Evolutionary conservation across 1,284 basidiomycete species (phyloP), one percentile per base, ranked within the genome.

Genomic region (Phylloporus sp.): DNA sequence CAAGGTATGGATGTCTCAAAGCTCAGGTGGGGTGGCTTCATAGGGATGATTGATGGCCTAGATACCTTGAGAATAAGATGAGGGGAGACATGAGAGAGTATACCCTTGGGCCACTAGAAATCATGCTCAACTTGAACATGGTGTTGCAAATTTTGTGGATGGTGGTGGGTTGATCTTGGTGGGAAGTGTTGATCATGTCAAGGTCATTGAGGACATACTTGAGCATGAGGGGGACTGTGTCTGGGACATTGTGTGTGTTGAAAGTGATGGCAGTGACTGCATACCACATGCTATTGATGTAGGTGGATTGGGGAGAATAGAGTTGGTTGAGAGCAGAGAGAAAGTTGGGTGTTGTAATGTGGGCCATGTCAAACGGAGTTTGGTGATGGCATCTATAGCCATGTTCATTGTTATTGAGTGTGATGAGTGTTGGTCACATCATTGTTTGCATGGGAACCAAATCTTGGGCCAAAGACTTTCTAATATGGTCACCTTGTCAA

Each of bases 111-210:
- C 70, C 86, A 20, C 89, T 89, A 67, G 81, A 81, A 25, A 85
- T 82, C 70, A 88, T 74, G 11, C 86, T 88, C 12, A 84, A 82
- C 72, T 89, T 89, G 77, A 90, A 85, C 11, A 90, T 68, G 1
- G 84, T 84, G 67, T 90, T 89, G 19, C 88, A 82, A 29, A 89
- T 73, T 71, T 84, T 87, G 65, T 83, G 80, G 55, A 84, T 84
- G 6, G 89, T 77, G 7, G 80, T 55, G 37, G 82, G 75, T 53
- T 76, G 78, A 65, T 86, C 81, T 12, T 75, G 72, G 19, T 79
- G 76, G 1, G 76, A 75, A 32, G 76, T 75, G 1, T 64, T 65
- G 10, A 77, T 68, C 1, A 74, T 74, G 37, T 80, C 75, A 3
- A 87, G 74, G 62, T 87, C 84, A 8, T 79, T 67, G 56, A 88